Evolutionary conservation across 2,329 filamentous ascomycete genomes (phyloP).

Genomic region (Aspergillus sp.): DNA sequence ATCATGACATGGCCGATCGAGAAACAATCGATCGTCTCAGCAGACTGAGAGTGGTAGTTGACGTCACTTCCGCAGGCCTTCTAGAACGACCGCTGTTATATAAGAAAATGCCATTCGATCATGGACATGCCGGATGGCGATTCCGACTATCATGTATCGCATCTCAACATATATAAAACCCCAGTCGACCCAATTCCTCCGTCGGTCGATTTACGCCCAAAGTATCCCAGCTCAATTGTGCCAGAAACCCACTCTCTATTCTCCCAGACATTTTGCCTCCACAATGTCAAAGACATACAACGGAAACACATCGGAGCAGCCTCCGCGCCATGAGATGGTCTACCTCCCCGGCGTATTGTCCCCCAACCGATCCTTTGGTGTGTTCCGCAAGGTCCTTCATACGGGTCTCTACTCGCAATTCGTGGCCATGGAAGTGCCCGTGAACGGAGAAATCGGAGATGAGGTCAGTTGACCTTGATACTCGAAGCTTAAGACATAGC

Average conservation of each 20-base stretch:
- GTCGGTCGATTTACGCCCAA: too few species aligned
- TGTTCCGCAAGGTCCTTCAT: conserved; percentile 61
- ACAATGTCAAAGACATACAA: conserved; percentile 1
- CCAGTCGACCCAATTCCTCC: neutral
- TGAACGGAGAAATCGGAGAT: conserved; percentile 64
- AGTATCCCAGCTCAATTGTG: neutral
- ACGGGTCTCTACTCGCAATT: conserved; percentile 63
- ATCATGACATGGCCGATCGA: too few species aligned
- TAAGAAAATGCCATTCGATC: too few species aligned
- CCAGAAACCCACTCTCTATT: neutral
- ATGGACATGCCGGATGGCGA: too few species aligned
- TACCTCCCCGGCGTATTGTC: conserved; percentile 57
- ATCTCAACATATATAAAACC: neutral
- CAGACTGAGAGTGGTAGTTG: too few species aligned
- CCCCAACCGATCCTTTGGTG: conserved; percentile 57
- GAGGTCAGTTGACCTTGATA: conserved; percentile 44
- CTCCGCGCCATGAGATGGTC: conserved; percentile 55
- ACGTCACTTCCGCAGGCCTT: too few species aligned
- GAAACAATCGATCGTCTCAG: too few species aligned
- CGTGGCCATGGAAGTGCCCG: conserved; percentile 63
- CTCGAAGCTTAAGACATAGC: neutral
- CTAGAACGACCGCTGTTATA: too few species aligned
- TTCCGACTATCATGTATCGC: too few species aligned
- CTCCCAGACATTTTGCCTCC: neutral
- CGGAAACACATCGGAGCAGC: conserved; percentile 26